phyloP scores from a whole-genome alignment of 805 yeast genomes.

The Starmerella etchellsii region DNA sequence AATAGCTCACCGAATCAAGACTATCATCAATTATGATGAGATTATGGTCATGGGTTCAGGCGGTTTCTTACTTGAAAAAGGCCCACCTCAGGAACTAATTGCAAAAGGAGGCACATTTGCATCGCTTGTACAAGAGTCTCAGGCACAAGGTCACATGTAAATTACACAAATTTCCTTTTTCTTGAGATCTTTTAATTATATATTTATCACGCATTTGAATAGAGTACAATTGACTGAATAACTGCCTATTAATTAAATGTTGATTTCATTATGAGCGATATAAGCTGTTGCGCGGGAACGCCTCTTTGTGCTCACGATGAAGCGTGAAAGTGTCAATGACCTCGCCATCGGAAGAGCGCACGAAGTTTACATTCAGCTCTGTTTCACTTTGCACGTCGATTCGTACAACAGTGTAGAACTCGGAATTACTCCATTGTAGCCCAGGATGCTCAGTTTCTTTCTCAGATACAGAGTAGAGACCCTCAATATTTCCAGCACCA shows the following conservation, averaged over 20 bases:
- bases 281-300: too few relatives aligned
- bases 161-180: too few relatives aligned
- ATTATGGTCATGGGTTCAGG: constrained; percentile 43
- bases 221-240: not conserved
- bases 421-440: constrained; percentile 1
- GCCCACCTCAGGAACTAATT: constrained; percentile 36
- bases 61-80: constrained; percentile 45
- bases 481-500: constrained; percentile 6
- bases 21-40: constrained; percentile 45
- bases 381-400: not conserved
- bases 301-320: not conserved
- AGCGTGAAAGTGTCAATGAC: constrained; percentile 1
- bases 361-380: not conserved
- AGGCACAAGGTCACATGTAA: not conserved
- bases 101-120: constrained; percentile 5
- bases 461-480: not conserved
- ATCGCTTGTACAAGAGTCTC: not conserved
- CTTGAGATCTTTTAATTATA: too few relatives aligned
- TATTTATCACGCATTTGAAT: not conserved
- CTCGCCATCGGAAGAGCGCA: constrained; percentile 5
- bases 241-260: not conserved
- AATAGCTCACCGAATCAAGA: constrained; percentile 56
- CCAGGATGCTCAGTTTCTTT: not conserved
- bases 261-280: too few relatives aligned
- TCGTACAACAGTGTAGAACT: constrained; percentile 1